A percentile compares a stretch with the other conserved stretches of the same genome.
Evolutionary conservation across 345 rosid genomes (phyloP).

Genomic region (Arabis hirsuta): DNA sequence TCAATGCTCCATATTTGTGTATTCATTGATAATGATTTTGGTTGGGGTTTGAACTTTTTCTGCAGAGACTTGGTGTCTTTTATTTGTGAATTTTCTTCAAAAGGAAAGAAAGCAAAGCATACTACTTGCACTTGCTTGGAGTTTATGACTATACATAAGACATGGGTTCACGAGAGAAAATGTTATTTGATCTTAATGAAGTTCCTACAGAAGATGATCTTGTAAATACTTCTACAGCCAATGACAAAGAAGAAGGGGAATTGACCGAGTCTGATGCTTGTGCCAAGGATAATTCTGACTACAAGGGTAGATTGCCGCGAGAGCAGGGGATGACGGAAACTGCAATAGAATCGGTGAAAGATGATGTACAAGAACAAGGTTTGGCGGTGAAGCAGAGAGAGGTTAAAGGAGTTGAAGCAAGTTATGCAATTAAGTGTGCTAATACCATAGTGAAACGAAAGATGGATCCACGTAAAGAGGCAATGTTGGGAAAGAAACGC

Average conservation of each 20-base stretch:
- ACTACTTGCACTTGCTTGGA: conserved; percentile 27
- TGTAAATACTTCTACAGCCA: conserved; percentile 47
- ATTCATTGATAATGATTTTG: no score
- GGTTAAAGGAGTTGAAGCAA: conserved; percentile 82
- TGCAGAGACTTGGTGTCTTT: no score
- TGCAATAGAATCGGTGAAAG: conserved; percentile 47
- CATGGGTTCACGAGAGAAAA: conserved; percentile 89
- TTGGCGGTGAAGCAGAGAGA: conserved; percentile 66
- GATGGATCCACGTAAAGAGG: conserved; percentile 91
- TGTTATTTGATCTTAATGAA: conserved; percentile 97
- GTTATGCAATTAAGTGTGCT: conserved; percentile 66
- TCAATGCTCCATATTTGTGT: no score
- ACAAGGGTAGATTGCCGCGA: conserved; percentile 46
- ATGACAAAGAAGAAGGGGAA: conserved; percentile 98
- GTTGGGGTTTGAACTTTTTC: no score
- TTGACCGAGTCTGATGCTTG: conserved; percentile 77
- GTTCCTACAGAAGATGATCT: conserved; percentile 62
- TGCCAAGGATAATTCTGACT: conserved; percentile 15
- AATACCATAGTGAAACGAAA: conserved; percentile 80
- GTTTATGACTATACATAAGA: conserved; percentile 76
- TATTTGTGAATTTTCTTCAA: no score
- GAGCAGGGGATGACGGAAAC: conserved; percentile 43
- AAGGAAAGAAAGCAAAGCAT: no score
- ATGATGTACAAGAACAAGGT: conserved; percentile 50
- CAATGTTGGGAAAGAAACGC: conserved; percentile 97